phyloP scores from a whole-genome alignment of 495 filamentous ascomycete genomes.

The Cercophora newfieldiana region DNA sequence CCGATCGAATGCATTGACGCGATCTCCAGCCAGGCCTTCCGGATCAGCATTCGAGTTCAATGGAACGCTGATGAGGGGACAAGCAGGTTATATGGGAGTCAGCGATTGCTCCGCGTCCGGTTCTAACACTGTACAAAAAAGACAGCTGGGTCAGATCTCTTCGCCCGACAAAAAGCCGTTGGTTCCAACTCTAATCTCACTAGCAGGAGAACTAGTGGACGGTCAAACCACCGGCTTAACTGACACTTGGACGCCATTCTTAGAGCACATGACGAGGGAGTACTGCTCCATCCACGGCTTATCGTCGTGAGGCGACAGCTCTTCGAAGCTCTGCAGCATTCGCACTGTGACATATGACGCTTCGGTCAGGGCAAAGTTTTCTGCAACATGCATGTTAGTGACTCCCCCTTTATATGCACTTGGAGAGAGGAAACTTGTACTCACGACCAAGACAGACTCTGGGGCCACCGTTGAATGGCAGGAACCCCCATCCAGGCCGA shows the following conservation, averaged over 20 bases:
- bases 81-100: background rate
- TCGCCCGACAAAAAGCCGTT: background rate
- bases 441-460: slow-evolving; percentile 54
- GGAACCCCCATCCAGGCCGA: slow-evolving; percentile 53
- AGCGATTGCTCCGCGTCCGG: background rate
- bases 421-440: slow-evolving; percentile 25
- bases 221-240: slow-evolving; percentile 17
- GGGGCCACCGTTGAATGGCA: slow-evolving; percentile 62
- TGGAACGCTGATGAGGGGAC: background rate
- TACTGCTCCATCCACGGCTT: slow-evolving; percentile 33
- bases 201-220: background rate
- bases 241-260: slow-evolving; percentile 28
- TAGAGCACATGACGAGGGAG: slow-evolving; percentile 29
- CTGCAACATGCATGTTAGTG: slow-evolving; percentile 47
- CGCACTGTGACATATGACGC: slow-evolving; percentile 58
- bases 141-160: background rate
- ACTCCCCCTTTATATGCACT: slow-evolving; percentile 36
- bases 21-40: slow-evolving; percentile 20
- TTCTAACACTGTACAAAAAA: background rate
- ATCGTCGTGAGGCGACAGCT: slow-evolving; percentile 29
- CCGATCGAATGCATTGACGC: slow-evolving; percentile 17
- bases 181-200: background rate
- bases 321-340: slow-evolving; percentile 39
- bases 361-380: slow-evolving; percentile 56
- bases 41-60: slow-evolving; percentile 17